Evolutionary conservation across 805 yeast genomes (phyloP).

Genomic region (Komagataella ulmi): DNA sequence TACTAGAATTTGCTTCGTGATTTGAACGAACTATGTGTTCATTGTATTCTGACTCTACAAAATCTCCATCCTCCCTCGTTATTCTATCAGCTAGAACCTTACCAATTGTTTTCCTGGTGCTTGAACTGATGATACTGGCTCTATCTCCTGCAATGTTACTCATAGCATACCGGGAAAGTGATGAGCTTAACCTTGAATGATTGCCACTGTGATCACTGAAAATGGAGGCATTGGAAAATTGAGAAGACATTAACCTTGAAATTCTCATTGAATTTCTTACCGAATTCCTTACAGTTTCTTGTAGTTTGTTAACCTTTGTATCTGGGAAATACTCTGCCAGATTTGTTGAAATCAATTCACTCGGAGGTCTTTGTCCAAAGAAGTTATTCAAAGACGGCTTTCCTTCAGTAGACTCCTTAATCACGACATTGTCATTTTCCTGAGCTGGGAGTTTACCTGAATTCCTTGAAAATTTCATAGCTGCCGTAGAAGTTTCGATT

Average conservation of each 20-base stretch:
- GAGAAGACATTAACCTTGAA: constrained; percentile 20
- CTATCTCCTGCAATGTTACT: background rate
- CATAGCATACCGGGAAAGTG: background rate
- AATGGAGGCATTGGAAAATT: constrained; percentile 5
- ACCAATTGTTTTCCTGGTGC: constrained; percentile 32
- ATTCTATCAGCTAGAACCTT: constrained; percentile 42
- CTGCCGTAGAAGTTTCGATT: constrained; percentile 37
- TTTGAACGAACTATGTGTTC: background rate
- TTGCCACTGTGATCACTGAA: constrained; percentile 8
- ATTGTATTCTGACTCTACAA: background rate
- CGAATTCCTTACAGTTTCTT: constrained; percentile 73
- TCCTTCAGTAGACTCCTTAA: background rate
- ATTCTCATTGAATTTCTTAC: constrained; percentile 64
- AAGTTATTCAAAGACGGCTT: constrained; percentile 16
- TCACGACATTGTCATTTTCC: constrained; percentile 8
- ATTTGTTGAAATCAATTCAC: constrained; percentile 81
- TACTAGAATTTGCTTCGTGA: constrained; percentile 28
- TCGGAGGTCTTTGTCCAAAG: constrained; percentile 87
- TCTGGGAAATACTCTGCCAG: constrained; percentile 87
- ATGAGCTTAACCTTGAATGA: constrained; percentile 7
- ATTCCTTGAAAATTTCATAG: constrained; percentile 14
- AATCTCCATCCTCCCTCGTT: constrained; percentile 2
- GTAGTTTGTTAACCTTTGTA: constrained; percentile 55
- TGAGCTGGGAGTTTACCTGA: constrained; percentile 1
- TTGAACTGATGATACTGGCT: background rate